These are phyloP conservation scores for Waltergamsia citrina DNA, from an alignment of 2,329 filamentous ascomycete genomes.

Conservation along the genomic window DNA sequence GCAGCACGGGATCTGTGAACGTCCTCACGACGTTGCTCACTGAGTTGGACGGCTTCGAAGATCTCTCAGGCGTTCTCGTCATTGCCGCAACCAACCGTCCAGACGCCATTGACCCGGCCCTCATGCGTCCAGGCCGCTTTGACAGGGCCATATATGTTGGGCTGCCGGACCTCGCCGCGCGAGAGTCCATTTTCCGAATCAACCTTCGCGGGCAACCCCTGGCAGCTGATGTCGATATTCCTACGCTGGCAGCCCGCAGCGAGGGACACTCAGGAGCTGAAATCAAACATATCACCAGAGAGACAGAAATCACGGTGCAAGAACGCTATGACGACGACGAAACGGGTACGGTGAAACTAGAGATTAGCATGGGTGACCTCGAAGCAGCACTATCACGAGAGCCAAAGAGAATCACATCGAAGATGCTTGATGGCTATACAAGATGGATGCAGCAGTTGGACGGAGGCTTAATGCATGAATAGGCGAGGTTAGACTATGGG, in stretches of 20 bases:
- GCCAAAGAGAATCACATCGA: slow-evolving; percentile 47
- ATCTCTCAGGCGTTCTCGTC: slow-evolving; percentile 72
- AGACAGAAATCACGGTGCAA: slow-evolving; percentile 32
- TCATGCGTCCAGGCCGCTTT: slow-evolving; percentile 79
- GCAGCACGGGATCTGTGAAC: slow-evolving; percentile 51
- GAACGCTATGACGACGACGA: slow-evolving; percentile 21
- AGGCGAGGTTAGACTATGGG: too few species aligned
- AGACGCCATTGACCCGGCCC: slow-evolving; percentile 73
- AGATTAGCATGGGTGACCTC: slow-evolving; percentile 32
- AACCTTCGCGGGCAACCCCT: slow-evolving; percentile 54
- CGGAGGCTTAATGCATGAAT: slow-evolving; percentile 4
- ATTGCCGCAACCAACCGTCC: slow-evolving; percentile 89
- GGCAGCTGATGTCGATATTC: slow-evolving; percentile 53
- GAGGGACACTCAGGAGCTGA: slow-evolving; percentile 84
- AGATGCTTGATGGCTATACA: slow-evolving; percentile 50
- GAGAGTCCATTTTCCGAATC: slow-evolving; percentile 67
- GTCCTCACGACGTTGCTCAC: slow-evolving; percentile 84
- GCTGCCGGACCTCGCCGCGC: slow-evolving; percentile 62
- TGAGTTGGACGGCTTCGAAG: slow-evolving; percentile 93
- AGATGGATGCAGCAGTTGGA: slow-evolving; percentile 32
- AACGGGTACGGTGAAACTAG: slow-evolving; percentile 15
- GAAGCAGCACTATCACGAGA: slow-evolving; percentile 31
- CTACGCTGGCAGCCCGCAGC: slow-evolving; percentile 50
- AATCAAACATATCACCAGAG: slow-evolving; percentile 46
- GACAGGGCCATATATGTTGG: slow-evolving; percentile 81